Evolutionary conservation across 2,329 filamentous ascomycete genomes (phyloP).

Genomic region (Xylariales sp.): DNA sequence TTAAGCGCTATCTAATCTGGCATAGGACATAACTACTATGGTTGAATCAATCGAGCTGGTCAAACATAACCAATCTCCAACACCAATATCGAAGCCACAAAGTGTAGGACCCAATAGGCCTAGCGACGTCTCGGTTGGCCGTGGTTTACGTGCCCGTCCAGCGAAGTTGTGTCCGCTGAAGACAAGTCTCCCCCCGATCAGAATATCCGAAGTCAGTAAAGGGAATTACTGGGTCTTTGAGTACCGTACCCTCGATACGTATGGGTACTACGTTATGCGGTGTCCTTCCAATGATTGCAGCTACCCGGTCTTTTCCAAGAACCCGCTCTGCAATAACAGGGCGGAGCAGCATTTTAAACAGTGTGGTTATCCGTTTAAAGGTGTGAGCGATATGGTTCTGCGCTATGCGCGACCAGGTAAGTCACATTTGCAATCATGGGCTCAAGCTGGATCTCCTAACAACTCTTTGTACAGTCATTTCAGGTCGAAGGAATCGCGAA

Average conservation of each 20-base stretch:
- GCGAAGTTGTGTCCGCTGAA: constrained; percentile 1
- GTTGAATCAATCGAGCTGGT: not conserved
- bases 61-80: not conserved
- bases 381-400: constrained; percentile 5
- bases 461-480: not conserved
- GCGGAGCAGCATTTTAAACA: constrained; percentile 5
- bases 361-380: constrained; percentile 6
- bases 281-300: constrained; percentile 8
- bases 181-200: constrained; percentile 1
- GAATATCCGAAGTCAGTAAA: constrained; percentile 4
- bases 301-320: constrained; percentile 10
- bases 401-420: constrained; percentile 11
- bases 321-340: constrained; percentile 6
- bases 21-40: not conserved
- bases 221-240: constrained; percentile 12
- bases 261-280: constrained; percentile 8
- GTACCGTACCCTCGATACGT: not conserved
- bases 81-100: not conserved
- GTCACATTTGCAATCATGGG: not conserved
- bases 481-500: not conserved
- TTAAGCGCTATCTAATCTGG: not conserved
- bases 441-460: not conserved
- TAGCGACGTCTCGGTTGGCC: not conserved
- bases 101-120: not conserved
- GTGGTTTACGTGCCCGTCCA: not conserved